phyloP scores from a whole-genome alignment of 176 grass and related monocot genomes.

The Eleusine coracana region DNA sequence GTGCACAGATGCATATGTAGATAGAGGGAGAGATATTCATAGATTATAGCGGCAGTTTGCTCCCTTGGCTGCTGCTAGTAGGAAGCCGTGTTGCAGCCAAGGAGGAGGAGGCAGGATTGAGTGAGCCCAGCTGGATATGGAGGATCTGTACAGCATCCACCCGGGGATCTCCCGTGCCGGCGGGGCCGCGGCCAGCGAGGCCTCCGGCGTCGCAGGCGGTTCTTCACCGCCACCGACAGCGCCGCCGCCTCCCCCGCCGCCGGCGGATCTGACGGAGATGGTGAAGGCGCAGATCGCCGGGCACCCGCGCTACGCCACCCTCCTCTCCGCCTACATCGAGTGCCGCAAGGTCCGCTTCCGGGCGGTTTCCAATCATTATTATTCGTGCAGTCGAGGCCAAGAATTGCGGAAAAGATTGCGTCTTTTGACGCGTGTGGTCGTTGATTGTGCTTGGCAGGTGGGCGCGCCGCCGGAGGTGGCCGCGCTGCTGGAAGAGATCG shows the following conservation, averaged over 20 bases:
- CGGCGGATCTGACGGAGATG: slow-evolving; percentile 77
- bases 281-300: slow-evolving; percentile 96
- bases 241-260: slow-evolving; percentile 11
- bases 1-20: slow-evolving; percentile 33
- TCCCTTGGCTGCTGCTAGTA: background rate
- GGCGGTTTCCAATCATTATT: background rate
- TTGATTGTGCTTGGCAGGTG: slow-evolving; percentile 62
- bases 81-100: background rate
- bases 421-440: background rate
- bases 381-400: background rate
- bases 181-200: slow-evolving; percentile 40
- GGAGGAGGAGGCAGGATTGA: slow-evolving; percentile 3
- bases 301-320: slow-evolving; percentile 83
- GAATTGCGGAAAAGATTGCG: slow-evolving; percentile 26
- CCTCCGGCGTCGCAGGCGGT: slow-evolving; percentile 43
- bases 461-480: slow-evolving; percentile 85
- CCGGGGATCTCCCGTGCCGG: slow-evolving; percentile 63
- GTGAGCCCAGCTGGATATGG: slow-evolving; percentile 41
- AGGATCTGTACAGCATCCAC: slow-evolving; percentile 94
- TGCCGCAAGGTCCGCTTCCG: slow-evolving; percentile 70
- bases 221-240: slow-evolving; percentile 12
- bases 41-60: background rate
- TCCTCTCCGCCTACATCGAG: slow-evolving; percentile 93
- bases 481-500: slow-evolving; percentile 83
- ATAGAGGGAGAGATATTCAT: background rate